Conservation (phyloP, 75 land plant species). For the Isoetes taiwanensis region DNA sequence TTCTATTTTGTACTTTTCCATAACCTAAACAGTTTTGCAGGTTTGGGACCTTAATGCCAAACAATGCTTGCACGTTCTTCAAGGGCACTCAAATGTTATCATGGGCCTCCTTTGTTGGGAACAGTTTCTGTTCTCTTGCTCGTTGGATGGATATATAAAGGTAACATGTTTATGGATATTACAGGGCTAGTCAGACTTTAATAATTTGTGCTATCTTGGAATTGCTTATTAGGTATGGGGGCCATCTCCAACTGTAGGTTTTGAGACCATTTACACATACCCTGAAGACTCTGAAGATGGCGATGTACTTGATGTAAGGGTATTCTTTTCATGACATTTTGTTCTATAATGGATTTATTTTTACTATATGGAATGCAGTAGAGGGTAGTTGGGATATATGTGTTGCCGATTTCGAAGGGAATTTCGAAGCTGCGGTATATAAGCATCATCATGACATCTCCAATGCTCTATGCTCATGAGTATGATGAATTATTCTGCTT, state of each 20-base stretch:
- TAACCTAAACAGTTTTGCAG: slow-evolving; percentile 36
- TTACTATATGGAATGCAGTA: too few species aligned
- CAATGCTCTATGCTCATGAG: too few species aligned
- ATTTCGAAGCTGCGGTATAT: too few species aligned
- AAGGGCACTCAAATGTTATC: slow-evolving; percentile 69
- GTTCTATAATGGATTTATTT: too few species aligned
- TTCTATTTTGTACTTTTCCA: not conserved
- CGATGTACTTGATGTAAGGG: not conserved
- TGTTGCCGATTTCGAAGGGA: too few species aligned
- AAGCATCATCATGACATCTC: too few species aligned
- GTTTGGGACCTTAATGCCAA: slow-evolving; percentile 70
- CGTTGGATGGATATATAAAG: slow-evolving; percentile 75
- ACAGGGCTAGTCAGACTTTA: not conserved
- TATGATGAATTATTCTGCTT: too few species aligned
- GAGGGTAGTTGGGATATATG: too few species aligned
- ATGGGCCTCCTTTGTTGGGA: slow-evolving; percentile 97
- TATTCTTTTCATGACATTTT: not conserved
- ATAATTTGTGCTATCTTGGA: not conserved
- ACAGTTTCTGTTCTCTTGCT: slow-evolving; percentile 80
- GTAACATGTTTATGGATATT: slow-evolving; percentile 15
- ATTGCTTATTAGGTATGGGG: slow-evolving; percentile 65
- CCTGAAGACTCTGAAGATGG: slow-evolving; percentile 60
- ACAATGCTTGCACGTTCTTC: slow-evolving; percentile 73
- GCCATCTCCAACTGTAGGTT: slow-evolving; percentile 44
- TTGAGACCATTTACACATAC: slow-evolving; percentile 80